phyloP scores from a whole-genome alignment of 306 rosid genomes.

The Quercus wislizeni region DNA sequence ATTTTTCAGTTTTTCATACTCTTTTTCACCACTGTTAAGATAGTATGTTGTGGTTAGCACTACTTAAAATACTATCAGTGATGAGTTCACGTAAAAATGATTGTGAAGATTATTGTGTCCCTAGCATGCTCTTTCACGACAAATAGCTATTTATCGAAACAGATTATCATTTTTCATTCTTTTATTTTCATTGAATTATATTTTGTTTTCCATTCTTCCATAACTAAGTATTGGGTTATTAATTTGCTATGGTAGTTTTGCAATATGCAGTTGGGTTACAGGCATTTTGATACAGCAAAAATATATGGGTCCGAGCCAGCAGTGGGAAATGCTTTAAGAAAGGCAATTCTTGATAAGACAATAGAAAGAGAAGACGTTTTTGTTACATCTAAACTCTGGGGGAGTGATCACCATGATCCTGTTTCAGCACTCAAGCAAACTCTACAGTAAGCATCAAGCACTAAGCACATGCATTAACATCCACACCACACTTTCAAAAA shows the following conservation, averaged over 20 bases:
- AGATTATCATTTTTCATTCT: not conserved
- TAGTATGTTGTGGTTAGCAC: too few species aligned
- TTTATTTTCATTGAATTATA: not conserved
- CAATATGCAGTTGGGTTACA: conserved; percentile 68
- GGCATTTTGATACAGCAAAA: conserved; percentile 89
- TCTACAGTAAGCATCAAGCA: conserved; percentile 41
- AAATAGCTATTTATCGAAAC: not conserved
- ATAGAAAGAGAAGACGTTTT: conserved; percentile 63
- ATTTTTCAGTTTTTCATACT: too few species aligned
- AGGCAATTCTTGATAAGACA: conserved; percentile 40
- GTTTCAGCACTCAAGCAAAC: conserved; percentile 69
- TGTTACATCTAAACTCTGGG: conserved; percentile 88
- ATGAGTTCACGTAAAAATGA: too few species aligned
- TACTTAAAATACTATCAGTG: too few species aligned
- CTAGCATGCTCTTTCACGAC: not conserved
- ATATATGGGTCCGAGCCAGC: conserved; percentile 85
- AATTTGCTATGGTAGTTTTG: not conserved
- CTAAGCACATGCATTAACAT: not conserved
- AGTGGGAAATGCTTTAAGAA: conserved; percentile 57
- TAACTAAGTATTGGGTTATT: too few species aligned
- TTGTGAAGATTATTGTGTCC: too few species aligned
- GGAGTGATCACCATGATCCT: conserved; percentile 92
- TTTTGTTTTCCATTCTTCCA: too few species aligned
- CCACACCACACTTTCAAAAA: not conserved
- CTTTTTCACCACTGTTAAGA: too few species aligned